A percentile compares a stretch with the other conserved stretches of the same genome.
Conservation (phyloP, 306 rosid genomes). For the Gleditsia sinensis region DNA sequence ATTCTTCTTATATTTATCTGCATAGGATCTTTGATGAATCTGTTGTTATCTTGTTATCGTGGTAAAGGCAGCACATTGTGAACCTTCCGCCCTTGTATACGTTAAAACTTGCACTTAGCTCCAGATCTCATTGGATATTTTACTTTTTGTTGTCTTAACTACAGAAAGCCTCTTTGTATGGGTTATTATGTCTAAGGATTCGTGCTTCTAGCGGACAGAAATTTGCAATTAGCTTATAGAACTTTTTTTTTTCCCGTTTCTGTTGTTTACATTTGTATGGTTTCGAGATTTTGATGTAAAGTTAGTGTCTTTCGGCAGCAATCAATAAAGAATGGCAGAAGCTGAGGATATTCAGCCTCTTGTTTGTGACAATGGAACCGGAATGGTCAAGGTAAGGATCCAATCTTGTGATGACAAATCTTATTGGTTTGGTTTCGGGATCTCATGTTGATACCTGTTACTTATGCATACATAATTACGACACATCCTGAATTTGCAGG, state of each 20-base stretch:
- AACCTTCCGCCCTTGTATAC: no score
- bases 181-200: not conserved
- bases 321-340: conserved; percentile 68
- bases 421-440: conserved; percentile 9
- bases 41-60: not conserved
- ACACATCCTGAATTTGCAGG: conserved; percentile 47
- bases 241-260: not conserved
- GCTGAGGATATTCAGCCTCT: conserved; percentile 94
- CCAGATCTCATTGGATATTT: conserved; percentile 32
- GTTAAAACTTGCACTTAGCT: not conserved
- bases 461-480: not conserved
- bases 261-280: not conserved
- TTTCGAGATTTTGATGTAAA: not conserved
- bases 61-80: not conserved
- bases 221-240: not conserved
- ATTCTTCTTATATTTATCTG: not conserved
- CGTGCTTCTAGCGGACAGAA: not conserved
- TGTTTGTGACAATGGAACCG: conserved; percentile 96
- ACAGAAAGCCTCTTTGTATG: not conserved
- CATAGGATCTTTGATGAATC: conserved; percentile 9
- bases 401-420: conserved; percentile 6
- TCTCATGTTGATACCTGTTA: not conserved
- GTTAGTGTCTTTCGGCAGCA: conserved; percentile 40
- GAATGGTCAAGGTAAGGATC: conserved; percentile 89
- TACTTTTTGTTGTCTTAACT: no score